Conservation (phyloP, 2,329 filamentous ascomycete species). For the Microcera coccophila region DNA sequence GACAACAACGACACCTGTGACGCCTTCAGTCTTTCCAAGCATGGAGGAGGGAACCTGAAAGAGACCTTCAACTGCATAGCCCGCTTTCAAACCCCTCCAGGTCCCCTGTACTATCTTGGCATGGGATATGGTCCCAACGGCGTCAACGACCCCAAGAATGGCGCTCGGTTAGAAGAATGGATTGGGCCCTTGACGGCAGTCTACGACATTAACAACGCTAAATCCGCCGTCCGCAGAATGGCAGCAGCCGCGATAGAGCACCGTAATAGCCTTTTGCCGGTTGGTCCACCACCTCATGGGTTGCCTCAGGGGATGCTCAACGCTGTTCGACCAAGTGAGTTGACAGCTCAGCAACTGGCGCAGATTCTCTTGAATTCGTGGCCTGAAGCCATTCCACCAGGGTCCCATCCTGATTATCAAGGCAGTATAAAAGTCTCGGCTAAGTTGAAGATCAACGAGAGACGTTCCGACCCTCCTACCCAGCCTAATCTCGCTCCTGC, state of each 20-base stretch:
- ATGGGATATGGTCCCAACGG: slow-evolving; percentile 29
- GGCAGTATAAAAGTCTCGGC: too few relatives aligned
- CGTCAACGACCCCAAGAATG: slow-evolving; percentile 25
- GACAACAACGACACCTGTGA: not conserved
- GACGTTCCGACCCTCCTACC: too few relatives aligned
- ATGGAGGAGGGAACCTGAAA: too few relatives aligned
- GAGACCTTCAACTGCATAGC: not conserved
- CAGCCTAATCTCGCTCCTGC: too few relatives aligned
- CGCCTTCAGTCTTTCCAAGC: not conserved
- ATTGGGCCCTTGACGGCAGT: slow-evolving; percentile 15
- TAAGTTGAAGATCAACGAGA: too few relatives aligned
- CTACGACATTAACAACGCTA: not conserved
- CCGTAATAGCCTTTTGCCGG: too few relatives aligned
- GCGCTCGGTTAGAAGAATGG: slow-evolving; percentile 23
- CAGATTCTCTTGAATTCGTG: not conserved
- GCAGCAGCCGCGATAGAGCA: not conserved
- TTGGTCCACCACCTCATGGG: too few relatives aligned
- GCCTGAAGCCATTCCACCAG: too few relatives aligned
- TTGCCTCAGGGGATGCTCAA: not conserved
- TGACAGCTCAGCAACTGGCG: not conserved
- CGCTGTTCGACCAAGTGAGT: not conserved
- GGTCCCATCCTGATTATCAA: too few relatives aligned
- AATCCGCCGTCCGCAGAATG: not conserved
- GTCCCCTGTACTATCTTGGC: slow-evolving; percentile 31
- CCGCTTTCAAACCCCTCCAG: slow-evolving; percentile 5